Percentiles rank a stretch among this genome's conserved stretches.
Evolutionary conservation across 129 eudicot species (phyloP).

Genomic region (Rutidosis leptorrhynchoides): DNA sequence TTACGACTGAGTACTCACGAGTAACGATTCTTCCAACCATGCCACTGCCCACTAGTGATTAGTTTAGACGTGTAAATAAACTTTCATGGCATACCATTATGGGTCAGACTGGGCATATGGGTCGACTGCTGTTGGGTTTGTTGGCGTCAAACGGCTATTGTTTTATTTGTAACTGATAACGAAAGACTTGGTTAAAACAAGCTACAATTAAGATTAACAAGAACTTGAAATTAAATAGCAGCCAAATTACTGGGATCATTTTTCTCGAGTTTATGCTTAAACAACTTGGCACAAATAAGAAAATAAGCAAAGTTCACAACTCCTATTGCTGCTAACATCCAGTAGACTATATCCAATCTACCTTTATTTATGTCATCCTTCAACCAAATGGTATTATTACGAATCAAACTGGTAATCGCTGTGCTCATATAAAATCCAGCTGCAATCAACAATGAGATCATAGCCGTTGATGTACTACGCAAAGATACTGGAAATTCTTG

Average conservation of each 20-base stretch:
- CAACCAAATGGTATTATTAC: conserved; percentile 32
- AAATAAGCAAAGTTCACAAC: conserved; percentile 37
- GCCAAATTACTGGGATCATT: conserved; percentile 7
- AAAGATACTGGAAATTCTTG: conserved; percentile 38
- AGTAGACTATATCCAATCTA: conserved; percentile 42
- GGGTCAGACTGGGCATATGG: too few relatives aligned
- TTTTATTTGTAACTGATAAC: background rate
- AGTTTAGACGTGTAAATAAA: too few relatives aligned
- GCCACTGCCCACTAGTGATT: too few relatives aligned
- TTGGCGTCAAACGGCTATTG: too few relatives aligned
- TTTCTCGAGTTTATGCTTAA: conserved; percentile 19
- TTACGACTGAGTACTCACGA: too few relatives aligned
- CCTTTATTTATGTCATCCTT: conserved; percentile 38
- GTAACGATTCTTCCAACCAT: too few relatives aligned
- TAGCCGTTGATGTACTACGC: conserved; percentile 36
- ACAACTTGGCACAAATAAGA: conserved; percentile 37
- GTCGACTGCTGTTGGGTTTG: too few relatives aligned
- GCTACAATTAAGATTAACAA: background rate
- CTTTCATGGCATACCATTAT: too few relatives aligned
- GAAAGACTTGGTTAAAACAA: background rate
- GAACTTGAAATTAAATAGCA: background rate
- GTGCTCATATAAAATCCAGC: conserved; percentile 41
- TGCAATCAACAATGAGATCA: conserved; percentile 39
- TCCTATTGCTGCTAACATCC: conserved; percentile 37
- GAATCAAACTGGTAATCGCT: conserved; percentile 31